phyloP scores from a whole-genome alignment of 768 basidiomycete genomes.

The Fistulinella prunicolor region DNA sequence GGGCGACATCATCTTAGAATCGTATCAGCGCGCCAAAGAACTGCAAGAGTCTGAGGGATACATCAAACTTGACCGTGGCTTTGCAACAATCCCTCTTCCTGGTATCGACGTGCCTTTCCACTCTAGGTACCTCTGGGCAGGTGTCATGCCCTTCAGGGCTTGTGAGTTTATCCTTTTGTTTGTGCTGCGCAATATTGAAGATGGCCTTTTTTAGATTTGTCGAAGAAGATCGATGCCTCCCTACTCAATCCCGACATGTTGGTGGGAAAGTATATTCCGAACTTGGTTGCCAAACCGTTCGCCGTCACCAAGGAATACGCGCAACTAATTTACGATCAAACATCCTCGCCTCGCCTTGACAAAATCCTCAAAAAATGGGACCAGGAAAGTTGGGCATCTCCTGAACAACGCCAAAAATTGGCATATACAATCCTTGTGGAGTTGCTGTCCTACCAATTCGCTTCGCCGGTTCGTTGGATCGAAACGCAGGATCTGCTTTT shows the following conservation, averaged over 20 bases:
- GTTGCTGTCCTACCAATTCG: constrained; percentile 95
- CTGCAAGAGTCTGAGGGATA: constrained; percentile 81
- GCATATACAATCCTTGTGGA: constrained; percentile 97
- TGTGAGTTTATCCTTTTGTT: constrained; percentile 52
- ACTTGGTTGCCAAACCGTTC: constrained; percentile 89
- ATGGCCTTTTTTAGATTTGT: constrained; percentile 58
- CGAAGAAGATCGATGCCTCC: constrained; percentile 93
- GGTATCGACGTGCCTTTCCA: constrained; percentile 99
- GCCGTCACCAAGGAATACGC: constrained; percentile 83
- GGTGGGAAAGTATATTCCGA: constrained; percentile 94
- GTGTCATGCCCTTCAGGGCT: constrained; percentile 95
- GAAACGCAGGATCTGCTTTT: constrained; percentile 97
- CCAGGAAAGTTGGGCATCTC: constrained; percentile 78
- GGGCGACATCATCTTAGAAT: constrained; percentile 83
- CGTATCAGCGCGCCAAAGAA: constrained; percentile 69
- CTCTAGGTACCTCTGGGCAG: constrained; percentile 98
- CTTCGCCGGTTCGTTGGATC: constrained; percentile 98
- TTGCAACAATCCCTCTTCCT: constrained; percentile 91
- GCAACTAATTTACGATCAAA: constrained; percentile 95
- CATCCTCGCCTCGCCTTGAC: constrained; percentile 90
- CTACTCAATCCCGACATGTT: constrained; percentile 94
- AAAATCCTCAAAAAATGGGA: constrained; percentile 96
- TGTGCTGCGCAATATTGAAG: not conserved
- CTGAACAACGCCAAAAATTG: constrained; percentile 85
- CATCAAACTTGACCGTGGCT: constrained; percentile 94